Base-by-base conservation (phyloP, 495 filamentous ascomycete genomes). In the Cairneyella variabilis region DNA sequence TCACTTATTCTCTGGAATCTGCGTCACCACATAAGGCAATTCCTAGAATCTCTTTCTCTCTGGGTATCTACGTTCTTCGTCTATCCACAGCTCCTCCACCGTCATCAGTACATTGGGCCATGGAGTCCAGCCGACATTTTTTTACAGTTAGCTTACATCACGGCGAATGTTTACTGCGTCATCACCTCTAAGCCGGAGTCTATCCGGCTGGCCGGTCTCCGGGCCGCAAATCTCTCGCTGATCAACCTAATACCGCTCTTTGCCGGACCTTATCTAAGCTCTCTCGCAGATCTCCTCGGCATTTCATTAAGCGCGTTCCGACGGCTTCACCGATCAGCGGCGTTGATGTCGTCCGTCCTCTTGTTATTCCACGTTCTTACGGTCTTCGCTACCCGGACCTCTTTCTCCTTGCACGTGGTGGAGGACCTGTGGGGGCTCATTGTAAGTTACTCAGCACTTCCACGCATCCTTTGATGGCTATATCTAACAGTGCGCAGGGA, bases 241-340 rank as follows among this genome's bases (percentile, higher is more conserved):
- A 57, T 60, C 21, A 51, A 60, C 47, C 16, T 60, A 53, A 52
- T 60, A 7, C 54, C 38, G 18, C 48, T 61, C 32, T 49, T 60
- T 48, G 41, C 48, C 26, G 42, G 52, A 18, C 44, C 44, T 21
- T 47, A 45, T 46, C 45, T 58, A 30, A 58, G 50, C 37, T 20
- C 59, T 40, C 53, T 64, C 26, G 47, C 51, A 41, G 55, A 62
- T 46, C 45, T 62, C 11, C 23, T 64, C n/a, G 50, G 59, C 22
- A 37, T 64, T 49, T 62, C 61, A n/a, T 47, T 62, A 37, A 36
- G 43, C 45, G 48, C 34, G 28, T 64, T 40, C 38, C 50, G 34
- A 45, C 51, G 20, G 41, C 50, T 64, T 27, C 50, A 64, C 26
- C 50, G 45, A 21, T 43, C 42, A 41, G 55, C 48, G 11, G 51